These are phyloP conservation scores for Sugiyamaella sp. DNA, from an alignment of 1,139 yeast species.

Conservation along the genomic window DNA sequence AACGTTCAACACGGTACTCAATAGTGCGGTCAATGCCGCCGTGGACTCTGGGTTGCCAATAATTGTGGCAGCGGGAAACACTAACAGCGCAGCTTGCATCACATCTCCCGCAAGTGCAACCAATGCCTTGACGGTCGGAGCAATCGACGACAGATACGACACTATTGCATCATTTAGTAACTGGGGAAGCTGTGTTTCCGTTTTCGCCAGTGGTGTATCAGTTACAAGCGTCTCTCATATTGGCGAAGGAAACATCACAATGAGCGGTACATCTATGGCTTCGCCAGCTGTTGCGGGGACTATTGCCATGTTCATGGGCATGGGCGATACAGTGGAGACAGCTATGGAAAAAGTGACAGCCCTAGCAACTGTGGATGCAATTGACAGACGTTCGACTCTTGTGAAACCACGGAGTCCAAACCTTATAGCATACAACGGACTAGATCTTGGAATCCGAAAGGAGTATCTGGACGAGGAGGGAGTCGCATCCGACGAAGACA, in stretches of 20 bases:
- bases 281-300: constrained; percentile 81
- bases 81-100: constrained; percentile 73
- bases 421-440: constrained; percentile 48
- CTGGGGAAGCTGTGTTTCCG: constrained; percentile 87
- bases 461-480: constrained; percentile 6
- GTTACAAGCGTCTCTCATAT: constrained; percentile 45
- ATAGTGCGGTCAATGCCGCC: constrained; percentile 77
- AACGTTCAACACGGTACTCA: constrained; percentile 62
- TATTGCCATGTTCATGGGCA: constrained; percentile 62
- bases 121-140: constrained; percentile 83
- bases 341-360: constrained; percentile 37
- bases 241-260: constrained; percentile 36
- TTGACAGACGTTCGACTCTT: constrained; percentile 40
- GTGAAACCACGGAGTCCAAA: constrained; percentile 53
- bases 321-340: constrained; percentile 51
- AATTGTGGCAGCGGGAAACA: constrained; percentile 90
- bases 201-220: constrained; percentile 80
- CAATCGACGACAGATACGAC: constrained; percentile 76
- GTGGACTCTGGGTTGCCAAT: constrained; percentile 69
- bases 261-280: constrained; percentile 94
- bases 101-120: constrained; percentile 80
- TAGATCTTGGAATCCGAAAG: constrained; percentile 9
- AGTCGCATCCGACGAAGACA: background rate
- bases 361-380: constrained; percentile 34
- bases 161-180: constrained; percentile 76